Percentiles rank a stretch among this genome's conserved stretches.
Conservation (phyloP, 2,329 filamentous ascomycete genomes). For the Colletotrichum simmondsii region DNA sequence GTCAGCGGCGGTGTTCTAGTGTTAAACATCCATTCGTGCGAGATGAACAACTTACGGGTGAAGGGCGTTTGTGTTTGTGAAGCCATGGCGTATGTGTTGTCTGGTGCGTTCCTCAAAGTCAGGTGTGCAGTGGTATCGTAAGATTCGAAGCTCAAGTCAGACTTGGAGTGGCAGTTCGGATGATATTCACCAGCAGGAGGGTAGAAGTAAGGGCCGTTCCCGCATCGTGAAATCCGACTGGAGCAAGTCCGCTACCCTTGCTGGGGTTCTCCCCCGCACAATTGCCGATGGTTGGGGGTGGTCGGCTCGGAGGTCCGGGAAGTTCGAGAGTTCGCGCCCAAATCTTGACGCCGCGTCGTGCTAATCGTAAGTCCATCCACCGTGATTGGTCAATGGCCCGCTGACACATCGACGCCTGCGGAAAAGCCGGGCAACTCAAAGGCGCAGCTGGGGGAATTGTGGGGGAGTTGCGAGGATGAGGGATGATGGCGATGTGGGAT, state of each 20-base stretch:
- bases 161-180: constrained; percentile 11
- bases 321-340: background rate
- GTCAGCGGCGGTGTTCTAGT: background rate
- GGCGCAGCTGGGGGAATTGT: background rate
- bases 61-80: constrained; percentile 3
- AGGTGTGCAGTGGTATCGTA: background rate
- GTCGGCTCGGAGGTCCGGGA: constrained; percentile 30
- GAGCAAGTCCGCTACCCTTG: background rate
- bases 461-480: constrained; percentile 9
- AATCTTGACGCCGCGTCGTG: constrained; percentile 7
- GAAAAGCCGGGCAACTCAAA: background rate
- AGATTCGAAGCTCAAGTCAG: background rate
- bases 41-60: background rate
- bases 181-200: background rate
- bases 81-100: constrained; percentile 6
- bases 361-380: background rate
- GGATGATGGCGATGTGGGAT: background rate
- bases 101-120: background rate
- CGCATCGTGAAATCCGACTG: constrained; percentile 22
- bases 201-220: background rate
- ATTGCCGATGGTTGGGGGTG: constrained; percentile 10
- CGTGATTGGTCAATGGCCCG: background rate
- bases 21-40: background rate
- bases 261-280: constrained; percentile 10
- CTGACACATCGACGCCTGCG: background rate